Base-by-base conservation (phyloP, 2,329 filamentous ascomycete species). In the Leptographium galeiforme region DNA sequence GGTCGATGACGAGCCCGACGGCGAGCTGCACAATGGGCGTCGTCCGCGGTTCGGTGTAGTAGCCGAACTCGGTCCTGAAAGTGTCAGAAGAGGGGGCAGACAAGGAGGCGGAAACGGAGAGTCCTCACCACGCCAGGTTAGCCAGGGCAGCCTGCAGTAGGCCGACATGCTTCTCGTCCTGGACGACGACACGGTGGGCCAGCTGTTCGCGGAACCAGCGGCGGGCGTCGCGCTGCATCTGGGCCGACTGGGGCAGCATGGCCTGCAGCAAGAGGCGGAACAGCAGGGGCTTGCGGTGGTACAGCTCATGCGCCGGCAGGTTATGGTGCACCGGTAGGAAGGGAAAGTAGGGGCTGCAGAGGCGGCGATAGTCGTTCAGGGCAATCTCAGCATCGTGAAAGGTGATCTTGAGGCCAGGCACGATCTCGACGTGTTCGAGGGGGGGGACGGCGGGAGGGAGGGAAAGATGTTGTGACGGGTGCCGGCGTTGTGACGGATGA, bases 21-120 rank as follows among this genome's bases (percentile, higher is more conserved):
- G 68, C 68, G 14, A 73, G 57, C 12, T 73, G 70, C 0, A 72
- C 40, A 1, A 72, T 55, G 0, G 63, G 66, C 5, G 69, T 72
- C 2, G 63, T 64, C 16, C 67, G 64, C 2, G 60, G 60, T 1
- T 70, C 68, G 12, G 67, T 55, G 45, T 68, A 69, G 44, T 67
- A 66, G 48, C 70, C 66, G 40, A 67, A 64, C 49, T 72, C 69
- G 36, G 65, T 66, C 68, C 68, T 72, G 30, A 6, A 19, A 5
- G 25, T 10, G 19, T 2, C 41, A 25, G 18, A 13, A 44, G 41
- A 30, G 41, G 10, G 7, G 6, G 7, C 40, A 13, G 19, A 25
- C 19, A 44, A 12, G 6, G 25, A 5, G 2, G 36, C 14, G 7
- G 13, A 13, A 16, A 34, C 11, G 13, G n/a, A 18, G 53, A 63